Evolutionary conservation across 2,329 filamentous ascomycete genomes (phyloP).

Genomic region (Cercospora beticola): DNA sequence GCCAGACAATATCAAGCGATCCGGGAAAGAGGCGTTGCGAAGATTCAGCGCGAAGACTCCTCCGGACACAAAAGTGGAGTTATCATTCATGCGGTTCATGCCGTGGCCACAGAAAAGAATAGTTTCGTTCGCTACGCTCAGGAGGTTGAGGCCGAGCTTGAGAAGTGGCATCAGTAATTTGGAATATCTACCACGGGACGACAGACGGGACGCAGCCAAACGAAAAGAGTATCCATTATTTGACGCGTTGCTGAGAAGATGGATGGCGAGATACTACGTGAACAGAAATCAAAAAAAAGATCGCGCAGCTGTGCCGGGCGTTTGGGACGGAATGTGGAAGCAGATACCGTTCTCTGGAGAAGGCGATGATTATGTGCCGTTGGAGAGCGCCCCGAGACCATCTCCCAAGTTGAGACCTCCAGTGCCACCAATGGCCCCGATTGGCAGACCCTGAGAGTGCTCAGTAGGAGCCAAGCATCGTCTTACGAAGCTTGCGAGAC

Average conservation of each 20-base stretch:
- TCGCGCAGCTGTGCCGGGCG: conserved; percentile 27
- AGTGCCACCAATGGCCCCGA: background rate
- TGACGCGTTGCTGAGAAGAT: conserved; percentile 18
- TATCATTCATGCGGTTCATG: conserved; percentile 45
- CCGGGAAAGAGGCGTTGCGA: conserved; percentile 53
- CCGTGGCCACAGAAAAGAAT: conserved; percentile 39
- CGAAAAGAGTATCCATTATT: background rate
- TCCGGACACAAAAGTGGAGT: conserved; percentile 40
- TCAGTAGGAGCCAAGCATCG: background rate
- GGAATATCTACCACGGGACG: conserved; percentile 30
- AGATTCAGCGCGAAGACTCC: conserved; percentile 50
- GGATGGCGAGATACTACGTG: conserved; percentile 30
- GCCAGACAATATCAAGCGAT: conserved; percentile 63
- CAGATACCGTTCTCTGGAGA: conserved; percentile 28
- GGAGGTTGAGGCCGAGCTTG: conserved; percentile 24
- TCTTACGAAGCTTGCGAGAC: background rate
- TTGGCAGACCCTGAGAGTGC: background rate
- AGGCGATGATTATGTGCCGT: background rate
- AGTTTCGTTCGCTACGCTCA: conserved; percentile 31
- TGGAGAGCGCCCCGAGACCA: background rate
- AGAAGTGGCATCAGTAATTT: conserved; percentile 32
- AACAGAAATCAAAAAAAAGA: conserved; percentile 24
- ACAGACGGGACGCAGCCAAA: background rate
- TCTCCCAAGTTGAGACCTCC: background rate
- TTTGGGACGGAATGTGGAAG: conserved; percentile 35